Evolutionary conservation across 345 rosid species (phyloP).

Genomic region (Gossypium bickii): DNA sequence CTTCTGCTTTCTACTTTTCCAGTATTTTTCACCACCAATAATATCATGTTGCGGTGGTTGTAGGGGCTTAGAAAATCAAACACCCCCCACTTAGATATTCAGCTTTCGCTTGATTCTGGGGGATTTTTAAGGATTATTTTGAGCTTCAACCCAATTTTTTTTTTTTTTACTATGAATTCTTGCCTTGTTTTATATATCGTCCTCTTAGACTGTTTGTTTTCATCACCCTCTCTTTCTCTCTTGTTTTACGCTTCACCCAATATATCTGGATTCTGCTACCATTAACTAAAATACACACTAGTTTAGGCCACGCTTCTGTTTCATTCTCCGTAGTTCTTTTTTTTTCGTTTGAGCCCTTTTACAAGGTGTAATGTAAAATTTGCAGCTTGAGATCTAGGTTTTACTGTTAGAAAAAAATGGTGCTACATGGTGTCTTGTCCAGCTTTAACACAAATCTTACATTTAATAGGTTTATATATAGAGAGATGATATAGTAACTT

Average conservation of each 20-base stretch:
- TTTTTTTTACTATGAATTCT: too few relatives aligned
- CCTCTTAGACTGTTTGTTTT: too few relatives aligned
- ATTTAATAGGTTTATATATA: background rate
- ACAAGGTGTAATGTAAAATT: background rate
- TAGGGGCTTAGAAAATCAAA: background rate
- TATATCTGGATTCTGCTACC: too few relatives aligned
- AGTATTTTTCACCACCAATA: background rate
- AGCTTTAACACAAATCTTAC: too few relatives aligned
- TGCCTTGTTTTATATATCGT: too few relatives aligned
- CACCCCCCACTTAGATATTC: background rate
- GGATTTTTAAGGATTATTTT: background rate
- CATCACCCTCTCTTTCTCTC: too few relatives aligned
- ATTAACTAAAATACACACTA: too few relatives aligned
- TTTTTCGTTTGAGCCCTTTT: background rate
- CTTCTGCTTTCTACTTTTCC: background rate
- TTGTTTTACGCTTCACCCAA: too few relatives aligned
- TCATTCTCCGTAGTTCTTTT: background rate
- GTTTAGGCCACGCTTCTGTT: too few relatives aligned
- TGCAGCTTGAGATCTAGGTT: background rate
- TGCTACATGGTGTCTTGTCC: background rate
- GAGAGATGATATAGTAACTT: background rate
- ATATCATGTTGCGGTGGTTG: background rate
- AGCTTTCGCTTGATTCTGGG: background rate
- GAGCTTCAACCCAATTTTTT: too few relatives aligned
- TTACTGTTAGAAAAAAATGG: background rate